These are phyloP conservation scores for Pneumocystis sp. DNA, from an alignment of 1,139 yeast genomes.

Conservation along the genomic window DNA sequence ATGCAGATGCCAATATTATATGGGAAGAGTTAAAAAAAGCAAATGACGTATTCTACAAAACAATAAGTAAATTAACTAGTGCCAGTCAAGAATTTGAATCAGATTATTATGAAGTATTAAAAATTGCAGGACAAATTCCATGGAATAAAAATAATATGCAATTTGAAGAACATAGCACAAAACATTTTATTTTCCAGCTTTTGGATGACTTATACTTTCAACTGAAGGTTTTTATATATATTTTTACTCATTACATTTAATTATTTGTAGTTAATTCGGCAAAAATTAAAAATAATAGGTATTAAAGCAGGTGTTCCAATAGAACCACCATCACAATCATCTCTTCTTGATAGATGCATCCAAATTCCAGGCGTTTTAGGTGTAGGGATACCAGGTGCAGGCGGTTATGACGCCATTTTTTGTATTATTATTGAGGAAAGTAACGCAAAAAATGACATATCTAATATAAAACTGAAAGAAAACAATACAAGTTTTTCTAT, in stretches of 20 bases:
- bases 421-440: conserved; percentile 40
- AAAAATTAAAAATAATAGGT: conserved; percentile 45
- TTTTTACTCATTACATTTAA: neutral
- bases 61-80: conserved; percentile 44
- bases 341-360: conserved; percentile 46
- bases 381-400: conserved; percentile 97
- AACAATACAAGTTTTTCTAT: neutral
- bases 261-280: conserved; percentile 37
- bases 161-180: neutral
- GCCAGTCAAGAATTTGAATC: conserved; percentile 18
- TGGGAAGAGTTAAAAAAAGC: conserved; percentile 34
- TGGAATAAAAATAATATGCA: neutral
- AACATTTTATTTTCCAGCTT: neutral
- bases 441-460: neutral
- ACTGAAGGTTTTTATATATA: conserved; percentile 7
- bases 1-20: conserved; percentile 32
- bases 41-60: conserved; percentile 33
- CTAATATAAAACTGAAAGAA: neutral
- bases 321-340: conserved; percentile 69
- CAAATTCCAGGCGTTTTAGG: conserved; percentile 61
- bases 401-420: conserved; percentile 88
- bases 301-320: conserved; percentile 61
- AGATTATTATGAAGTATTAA: conserved; percentile 2
- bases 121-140: neutral
- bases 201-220: conserved; percentile 17